Evolutionary conservation across 805 yeast species (phyloP), one percentile per base, ranked within the genome.

Genomic region (Candida vaughaniae): DNA sequence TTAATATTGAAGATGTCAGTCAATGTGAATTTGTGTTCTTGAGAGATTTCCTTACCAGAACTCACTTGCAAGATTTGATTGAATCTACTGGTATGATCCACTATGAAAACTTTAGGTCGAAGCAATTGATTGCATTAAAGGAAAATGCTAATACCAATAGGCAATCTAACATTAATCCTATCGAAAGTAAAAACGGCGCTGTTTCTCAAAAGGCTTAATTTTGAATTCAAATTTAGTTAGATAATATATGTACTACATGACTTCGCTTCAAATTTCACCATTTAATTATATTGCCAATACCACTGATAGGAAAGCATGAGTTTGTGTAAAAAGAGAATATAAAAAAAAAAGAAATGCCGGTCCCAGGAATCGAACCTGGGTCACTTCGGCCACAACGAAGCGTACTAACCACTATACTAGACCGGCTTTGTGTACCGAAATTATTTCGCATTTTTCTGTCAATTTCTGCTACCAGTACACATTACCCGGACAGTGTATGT

Each of bases 21-120:
- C 98, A 93, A 66, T 89, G 96, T 66, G 99, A 93, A 68, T 93
- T 93, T 71, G 87, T 88, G 25, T 89, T 87, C 52, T 78, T 93
- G 57, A 80, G 97, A 66, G 95, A 88, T 61, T 93, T 93, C 62
- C 77, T 93, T 55, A 88, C 96, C 31, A 81, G 96, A 69, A 88
- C 98, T 6, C 97, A 93, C 62, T 73, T 93, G 55, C 97, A 89
- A 62, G 98, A 91, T 60, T 79, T 93, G 60, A 90, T 93, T 53
- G 99, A 93, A 63, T 80, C 95, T 9, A 93, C 99, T 3, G 71
- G 95, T 1, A 71, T 78, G 48, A 75, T 80, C 37, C 98, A 93
- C 62, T 93, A 93, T 64, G 99, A 93, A 70, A 73, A 80, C 37
- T 93, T 90, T 69, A 82, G 99, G 67, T 74, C 95, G 15, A 89